Evolutionary conservation across 2,329 filamentous ascomycete genomes (phyloP).

Genomic region (Fusarium cicatricum): DNA sequence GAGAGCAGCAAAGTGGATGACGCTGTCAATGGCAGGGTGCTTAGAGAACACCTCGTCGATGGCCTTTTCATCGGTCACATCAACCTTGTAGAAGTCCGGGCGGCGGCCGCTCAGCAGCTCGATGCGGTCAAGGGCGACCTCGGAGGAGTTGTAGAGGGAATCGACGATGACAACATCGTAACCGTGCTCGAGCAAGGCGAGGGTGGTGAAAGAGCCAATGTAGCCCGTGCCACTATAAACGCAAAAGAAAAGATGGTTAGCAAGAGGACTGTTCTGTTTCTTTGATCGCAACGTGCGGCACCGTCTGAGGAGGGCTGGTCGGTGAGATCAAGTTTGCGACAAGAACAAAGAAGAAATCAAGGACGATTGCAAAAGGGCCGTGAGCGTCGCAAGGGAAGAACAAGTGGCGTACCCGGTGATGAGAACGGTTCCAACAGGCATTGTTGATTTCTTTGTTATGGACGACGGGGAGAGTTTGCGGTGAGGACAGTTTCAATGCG

Average conservation of each 20-base stretch:
- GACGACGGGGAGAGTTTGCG: slow-evolving; percentile 24
- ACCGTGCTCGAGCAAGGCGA: slow-evolving; percentile 89
- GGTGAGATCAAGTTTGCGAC: slow-evolving; percentile 21
- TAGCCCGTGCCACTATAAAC: slow-evolving; percentile 88
- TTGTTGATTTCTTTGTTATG: slow-evolving; percentile 52
- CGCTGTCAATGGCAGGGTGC: slow-evolving; percentile 94
- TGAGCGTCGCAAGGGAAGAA: slow-evolving; percentile 26
- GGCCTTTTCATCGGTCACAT: slow-evolving; percentile 85
- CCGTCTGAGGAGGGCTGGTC: neutral
- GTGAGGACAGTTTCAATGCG: slow-evolving; percentile 24
- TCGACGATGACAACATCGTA: slow-evolving; percentile 98
- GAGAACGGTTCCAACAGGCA: slow-evolving; percentile 87
- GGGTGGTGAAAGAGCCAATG: slow-evolving; percentile 96
- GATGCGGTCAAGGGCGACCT: slow-evolving; percentile 91
- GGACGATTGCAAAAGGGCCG: slow-evolving; percentile 4
- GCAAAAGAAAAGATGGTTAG: slow-evolving; percentile 29
- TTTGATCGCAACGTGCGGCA: slow-evolving; percentile 20
- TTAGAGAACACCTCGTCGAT: slow-evolving; percentile 88
- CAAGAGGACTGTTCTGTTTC: slow-evolving; percentile 14
- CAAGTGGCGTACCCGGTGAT: slow-evolving; percentile 77
- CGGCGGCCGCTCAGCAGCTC: slow-evolving; percentile 91
- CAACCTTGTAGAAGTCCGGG: slow-evolving; percentile 83
- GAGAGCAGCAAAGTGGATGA: slow-evolving; percentile 97
- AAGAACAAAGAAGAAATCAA: slow-evolving; percentile 13
- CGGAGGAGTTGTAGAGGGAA: slow-evolving; percentile 96